Base-by-base conservation (phyloP, 2,329 filamentous ascomycete genomes). In the Cercospora nicotianae region DNA sequence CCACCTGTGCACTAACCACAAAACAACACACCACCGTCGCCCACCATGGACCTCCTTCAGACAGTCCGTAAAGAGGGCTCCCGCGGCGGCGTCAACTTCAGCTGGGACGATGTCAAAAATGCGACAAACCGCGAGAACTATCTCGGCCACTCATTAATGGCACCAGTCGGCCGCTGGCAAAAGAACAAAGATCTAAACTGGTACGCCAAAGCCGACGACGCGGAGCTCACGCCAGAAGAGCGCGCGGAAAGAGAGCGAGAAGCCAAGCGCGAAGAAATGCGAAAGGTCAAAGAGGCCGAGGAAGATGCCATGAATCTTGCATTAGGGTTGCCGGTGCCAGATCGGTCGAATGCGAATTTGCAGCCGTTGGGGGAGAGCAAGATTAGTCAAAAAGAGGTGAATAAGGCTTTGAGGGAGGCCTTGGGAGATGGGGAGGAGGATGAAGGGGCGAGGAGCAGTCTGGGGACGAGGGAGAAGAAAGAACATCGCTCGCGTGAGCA, bases 11-110 rank as follows among this genome's bases (percentile, higher is more conserved):
- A 36, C 39, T n/a, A 13, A 42, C 60, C 5, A 23, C 10, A 20
- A 26, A n/a, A 33, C 64, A 6, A 28, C 23, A 18, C 48, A 36
- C 5, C 45, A 26, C 10, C 16, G 3, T 0, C 12, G 18, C 13
- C 23, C 55, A 65, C 12, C 62, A 97, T 99, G 95, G 95, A 99
- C 86, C 87, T 99, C 65, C 88, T 98, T 64, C 92, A 94, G 68
- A 93, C 91, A 51, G 91, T 99, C 70, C 92, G 94, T 77, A 98
- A 99, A 82, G 94, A 96, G 79, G 88, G 88, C 70, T 88, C 86
- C 70, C 95, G 95, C 73, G 95, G 95, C 76, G 95, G 95, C 69
- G 91, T 91, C 80, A 93, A 97, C 80, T 99, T 99, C 83, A 94
- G 90, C 81, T 98, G 95, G 95, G 91, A 94, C 72, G 93, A 97